Conservation (phyloP, 805 yeast genomes). For the Yarrowia bubula region DNA sequence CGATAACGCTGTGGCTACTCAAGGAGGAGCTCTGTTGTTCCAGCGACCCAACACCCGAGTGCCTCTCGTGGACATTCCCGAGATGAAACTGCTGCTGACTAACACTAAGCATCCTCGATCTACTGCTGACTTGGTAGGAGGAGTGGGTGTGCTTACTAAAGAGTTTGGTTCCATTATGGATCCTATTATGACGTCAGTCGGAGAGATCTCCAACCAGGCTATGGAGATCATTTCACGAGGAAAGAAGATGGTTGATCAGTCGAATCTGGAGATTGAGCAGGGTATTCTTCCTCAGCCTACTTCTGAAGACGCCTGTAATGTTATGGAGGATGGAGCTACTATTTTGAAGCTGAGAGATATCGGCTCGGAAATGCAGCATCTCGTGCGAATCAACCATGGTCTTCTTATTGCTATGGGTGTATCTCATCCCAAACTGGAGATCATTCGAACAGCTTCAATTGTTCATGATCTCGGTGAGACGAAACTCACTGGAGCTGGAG, state of each 20-base stretch:
- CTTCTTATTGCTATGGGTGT: slow-evolving; percentile 82
- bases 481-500: slow-evolving; percentile 97
- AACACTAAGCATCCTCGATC: slow-evolving; percentile 86
- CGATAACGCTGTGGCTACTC: slow-evolving; percentile 93
- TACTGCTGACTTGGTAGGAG: slow-evolving; percentile 78
- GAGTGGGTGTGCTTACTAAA: slow-evolving; percentile 58
- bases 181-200: slow-evolving; percentile 74
- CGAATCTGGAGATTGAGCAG: slow-evolving; percentile 34
- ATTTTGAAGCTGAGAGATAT: slow-evolving; percentile 30
- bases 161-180: slow-evolving; percentile 55
- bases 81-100: slow-evolving; percentile 69
- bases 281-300: slow-evolving; percentile 23
- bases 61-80: slow-evolving; percentile 70
- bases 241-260: slow-evolving; percentile 45
- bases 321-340: slow-evolving; percentile 23
- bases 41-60: slow-evolving; percentile 63
- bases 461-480: slow-evolving; percentile 72
- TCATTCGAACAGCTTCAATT: slow-evolving; percentile 65
- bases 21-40: slow-evolving; percentile 93
- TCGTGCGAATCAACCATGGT: slow-evolving; percentile 84
- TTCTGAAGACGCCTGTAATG: slow-evolving; percentile 28
- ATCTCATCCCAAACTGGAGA: slow-evolving; percentile 87
- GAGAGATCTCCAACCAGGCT: slow-evolving; percentile 68
- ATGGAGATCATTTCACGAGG: slow-evolving; percentile 58
- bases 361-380: slow-evolving; percentile 48